Evolutionary conservation across 1,139 yeast genomes (phyloP).

Genomic region (Blastobotrys capitulatus): DNA sequence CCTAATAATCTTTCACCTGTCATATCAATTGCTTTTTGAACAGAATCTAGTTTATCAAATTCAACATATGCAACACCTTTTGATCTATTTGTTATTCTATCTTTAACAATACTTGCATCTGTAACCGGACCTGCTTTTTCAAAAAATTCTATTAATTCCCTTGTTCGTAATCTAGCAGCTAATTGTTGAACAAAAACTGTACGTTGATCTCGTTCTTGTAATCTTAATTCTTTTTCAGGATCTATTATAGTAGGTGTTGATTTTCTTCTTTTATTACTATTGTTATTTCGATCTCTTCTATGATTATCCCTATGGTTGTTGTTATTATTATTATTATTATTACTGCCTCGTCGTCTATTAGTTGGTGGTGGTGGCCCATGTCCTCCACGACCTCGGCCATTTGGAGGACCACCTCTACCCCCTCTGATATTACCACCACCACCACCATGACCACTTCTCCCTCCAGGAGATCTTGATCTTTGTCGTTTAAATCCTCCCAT

Average conservation of each 20-base stretch:
- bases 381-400: too few species aligned
- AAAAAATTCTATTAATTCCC: constrained; percentile 33
- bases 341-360: background rate
- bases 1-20: constrained; percentile 36
- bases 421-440: too few species aligned
- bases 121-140: constrained; percentile 34
- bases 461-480: constrained; percentile 1
- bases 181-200: constrained; percentile 38
- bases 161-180: constrained; percentile 32
- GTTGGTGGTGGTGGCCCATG: background rate
- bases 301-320: background rate
- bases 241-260: background rate
- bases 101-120: constrained; percentile 38
- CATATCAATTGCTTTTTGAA: constrained; percentile 31
- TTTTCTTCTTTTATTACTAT: constrained; percentile 1
- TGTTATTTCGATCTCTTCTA: background rate
- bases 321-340: background rate
- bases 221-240: background rate
- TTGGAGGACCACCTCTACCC: too few species aligned
- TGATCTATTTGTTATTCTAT: constrained; percentile 33
- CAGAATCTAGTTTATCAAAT: constrained; percentile 30
- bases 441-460: background rate
- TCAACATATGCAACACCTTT: constrained; percentile 39
- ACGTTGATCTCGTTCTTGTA: constrained; percentile 27
- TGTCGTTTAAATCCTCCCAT: background rate